Base-by-base conservation (phyloP, 305 asterid genomes). In the Solanum aculeatissimum region DNA sequence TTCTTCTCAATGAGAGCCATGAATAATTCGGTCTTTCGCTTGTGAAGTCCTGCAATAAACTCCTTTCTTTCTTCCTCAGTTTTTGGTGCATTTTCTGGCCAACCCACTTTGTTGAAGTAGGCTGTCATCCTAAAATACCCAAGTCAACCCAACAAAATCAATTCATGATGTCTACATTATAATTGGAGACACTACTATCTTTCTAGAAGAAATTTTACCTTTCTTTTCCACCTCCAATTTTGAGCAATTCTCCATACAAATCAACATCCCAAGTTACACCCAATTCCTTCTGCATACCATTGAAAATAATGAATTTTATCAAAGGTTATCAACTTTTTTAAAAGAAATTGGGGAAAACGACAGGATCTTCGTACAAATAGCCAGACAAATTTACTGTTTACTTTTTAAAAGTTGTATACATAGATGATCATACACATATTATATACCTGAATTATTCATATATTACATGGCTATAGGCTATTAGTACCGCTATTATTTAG, bases 161-260 rank as follows among this genome's bases (percentile, higher is more conserved):
- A 83, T 68, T 60, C 79, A 82, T 60, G 32, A 60, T 51, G 79
- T 6, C 55, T 19, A 16, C 27, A 49, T 11, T 6, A 18, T 68
- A 51, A 49, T n/a, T 77, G 62, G 27, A 49, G 51, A 18, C 83
- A 82, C 62, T 32, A 3, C 25, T 32, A 74, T 72, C 7, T n/a
- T 45, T 68, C 43, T 58, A 58, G 9, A 75, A 51, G 38, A 12
- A 15, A n/a, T 35, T 69, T 77, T 87, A 96, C 98, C 99, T 94
- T 85, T 96, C 99, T 90, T 96, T 96, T 66, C 99, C 99, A 84
- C 99, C 99, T 74, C 99, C 98, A 82, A 96, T 96, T 88, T 94
- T 93, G 83, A 94, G 96, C 94, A 96, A 89, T 85, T 96, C 97
- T 29, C 98, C 99, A 78, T 96, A 96, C 90, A 93, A 90, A 65